A percentile compares a stretch with the other conserved stretches of the same genome.
Conservation (phyloP, 2,329 filamentous ascomycete genomes). For the Colletotrichum eremochloae region DNA sequence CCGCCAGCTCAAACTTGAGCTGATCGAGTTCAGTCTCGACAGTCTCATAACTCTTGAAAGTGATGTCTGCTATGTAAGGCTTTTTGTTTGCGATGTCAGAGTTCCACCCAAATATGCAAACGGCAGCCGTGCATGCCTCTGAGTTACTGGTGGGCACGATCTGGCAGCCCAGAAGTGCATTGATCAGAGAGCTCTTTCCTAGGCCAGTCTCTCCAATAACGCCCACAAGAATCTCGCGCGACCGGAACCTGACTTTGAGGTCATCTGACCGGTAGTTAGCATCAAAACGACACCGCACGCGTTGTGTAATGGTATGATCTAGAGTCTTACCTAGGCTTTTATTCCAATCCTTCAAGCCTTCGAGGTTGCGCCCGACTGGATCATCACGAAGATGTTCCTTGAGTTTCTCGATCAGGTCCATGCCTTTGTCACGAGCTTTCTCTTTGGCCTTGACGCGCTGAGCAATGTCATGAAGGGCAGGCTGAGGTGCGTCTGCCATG, state of each 20-base stretch:
- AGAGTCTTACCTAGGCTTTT: neutral
- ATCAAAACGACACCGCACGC: neutral
- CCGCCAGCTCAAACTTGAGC: constrained; percentile 28
- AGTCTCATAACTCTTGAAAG: constrained; percentile 38
- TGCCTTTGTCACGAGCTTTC: neutral
- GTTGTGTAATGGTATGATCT: no score
- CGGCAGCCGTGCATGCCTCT: constrained; percentile 43
- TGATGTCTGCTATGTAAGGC: constrained; percentile 16
- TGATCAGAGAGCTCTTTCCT: constrained; percentile 42
- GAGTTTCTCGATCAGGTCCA: neutral
- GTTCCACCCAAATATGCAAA: constrained; percentile 41
- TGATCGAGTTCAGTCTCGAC: constrained; percentile 37
- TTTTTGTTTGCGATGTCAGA: neutral
- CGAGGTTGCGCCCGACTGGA: neutral
- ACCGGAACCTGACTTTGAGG: neutral
- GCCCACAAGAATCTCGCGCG: constrained; percentile 24
- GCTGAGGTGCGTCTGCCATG: neutral
- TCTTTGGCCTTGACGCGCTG: neutral
- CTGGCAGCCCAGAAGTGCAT: constrained; percentile 28
- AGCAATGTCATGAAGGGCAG: neutral
- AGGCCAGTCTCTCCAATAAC: constrained; percentile 41
- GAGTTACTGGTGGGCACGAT: constrained; percentile 39
- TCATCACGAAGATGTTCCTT: neutral
- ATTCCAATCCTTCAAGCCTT: neutral
- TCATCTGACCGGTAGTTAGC: neutral